Evolutionary conservation across 2,329 filamentous ascomycete species (phyloP).

Genomic region (Diplodia seriata): DNA sequence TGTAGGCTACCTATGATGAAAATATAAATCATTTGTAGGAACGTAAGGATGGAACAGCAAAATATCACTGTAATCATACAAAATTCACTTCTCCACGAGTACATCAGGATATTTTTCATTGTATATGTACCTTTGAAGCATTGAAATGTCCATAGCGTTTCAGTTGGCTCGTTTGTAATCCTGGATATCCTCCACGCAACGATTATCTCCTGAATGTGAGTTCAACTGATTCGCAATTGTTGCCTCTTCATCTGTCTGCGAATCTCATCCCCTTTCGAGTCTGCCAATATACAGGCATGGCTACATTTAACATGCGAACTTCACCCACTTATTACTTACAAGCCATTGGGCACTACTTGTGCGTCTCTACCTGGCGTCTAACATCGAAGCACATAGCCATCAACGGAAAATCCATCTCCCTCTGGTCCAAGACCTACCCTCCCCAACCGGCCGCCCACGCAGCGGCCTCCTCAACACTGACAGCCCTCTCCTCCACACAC

Average conservation of each 20-base stretch:
- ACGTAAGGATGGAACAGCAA: too few relatives aligned
- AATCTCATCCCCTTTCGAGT: not conserved
- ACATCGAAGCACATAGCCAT: not conserved
- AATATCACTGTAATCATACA: not conserved
- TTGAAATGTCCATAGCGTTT: not conserved
- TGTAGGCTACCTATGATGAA: too few relatives aligned
- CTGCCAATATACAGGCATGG: not conserved
- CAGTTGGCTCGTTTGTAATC: not conserved
- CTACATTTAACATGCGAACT: not conserved
- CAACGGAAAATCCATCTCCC: conserved; percentile 44
- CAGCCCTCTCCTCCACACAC: conserved; percentile 62
- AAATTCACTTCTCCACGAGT: not conserved
- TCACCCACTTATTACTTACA: not conserved
- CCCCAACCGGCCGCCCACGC: conserved; percentile 66
- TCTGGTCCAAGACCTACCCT: conserved; percentile 37
- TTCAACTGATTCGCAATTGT: not conserved
- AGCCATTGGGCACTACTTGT: not conserved
- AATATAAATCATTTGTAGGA: too few relatives aligned
- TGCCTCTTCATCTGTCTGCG: not conserved
- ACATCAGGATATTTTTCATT: not conserved
- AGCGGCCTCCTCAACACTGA: conserved; percentile 72
- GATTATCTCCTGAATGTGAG: not conserved
- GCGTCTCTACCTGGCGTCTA: not conserved
- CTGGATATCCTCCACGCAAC: not conserved
- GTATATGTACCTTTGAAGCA: not conserved